Percentiles rank a stretch among this genome's conserved stretches.
Conservation (phyloP, 768 basidiomycete species). For the Gautieria morchelliformis region DNA sequence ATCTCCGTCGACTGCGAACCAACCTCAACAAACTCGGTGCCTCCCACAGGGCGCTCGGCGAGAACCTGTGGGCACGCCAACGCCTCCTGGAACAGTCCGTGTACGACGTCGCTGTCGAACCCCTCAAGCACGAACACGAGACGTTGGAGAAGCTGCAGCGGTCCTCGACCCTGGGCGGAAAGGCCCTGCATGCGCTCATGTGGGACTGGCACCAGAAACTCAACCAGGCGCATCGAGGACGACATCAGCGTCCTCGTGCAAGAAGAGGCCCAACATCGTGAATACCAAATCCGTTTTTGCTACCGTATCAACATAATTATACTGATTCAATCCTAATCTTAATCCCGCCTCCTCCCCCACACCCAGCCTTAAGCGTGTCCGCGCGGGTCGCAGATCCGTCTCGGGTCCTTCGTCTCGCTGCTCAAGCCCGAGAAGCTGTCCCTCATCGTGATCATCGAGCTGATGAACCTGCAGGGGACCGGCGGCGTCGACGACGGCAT, state of each 20-base stretch:
- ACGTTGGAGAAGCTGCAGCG: conserved; percentile 38
- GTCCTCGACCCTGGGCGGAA: conserved; percentile 29
- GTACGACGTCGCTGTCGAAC: conserved; percentile 71
- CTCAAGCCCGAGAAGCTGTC: conserved; percentile 73
- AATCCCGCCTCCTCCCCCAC: too few species aligned
- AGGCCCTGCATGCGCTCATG: conserved; percentile 68
- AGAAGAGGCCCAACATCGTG: conserved; percentile 22
- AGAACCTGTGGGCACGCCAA: conserved; percentile 67
- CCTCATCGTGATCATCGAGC: conserved; percentile 79
- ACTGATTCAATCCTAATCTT: background rate
- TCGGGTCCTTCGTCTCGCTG: conserved; percentile 68
- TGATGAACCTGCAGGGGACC: conserved; percentile 70
- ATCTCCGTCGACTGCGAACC: conserved; percentile 59
- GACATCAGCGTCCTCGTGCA: conserved; percentile 40
- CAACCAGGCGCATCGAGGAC: conserved; percentile 33
- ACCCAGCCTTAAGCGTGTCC: conserved; percentile 6
- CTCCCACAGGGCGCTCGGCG: conserved; percentile 51
- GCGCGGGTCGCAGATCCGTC: conserved; percentile 11
- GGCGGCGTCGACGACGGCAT: conserved; percentile 78
- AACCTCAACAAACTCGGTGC: conserved; percentile 57
- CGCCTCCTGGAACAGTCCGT: conserved; percentile 77
- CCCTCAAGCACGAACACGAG: conserved; percentile 55
- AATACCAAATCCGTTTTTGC: background rate
- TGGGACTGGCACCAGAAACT: conserved; percentile 74
- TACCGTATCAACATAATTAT: too few species aligned